Conservation (phyloP, 805 yeast genomes). For the Candida rishiriensis region DNA sequence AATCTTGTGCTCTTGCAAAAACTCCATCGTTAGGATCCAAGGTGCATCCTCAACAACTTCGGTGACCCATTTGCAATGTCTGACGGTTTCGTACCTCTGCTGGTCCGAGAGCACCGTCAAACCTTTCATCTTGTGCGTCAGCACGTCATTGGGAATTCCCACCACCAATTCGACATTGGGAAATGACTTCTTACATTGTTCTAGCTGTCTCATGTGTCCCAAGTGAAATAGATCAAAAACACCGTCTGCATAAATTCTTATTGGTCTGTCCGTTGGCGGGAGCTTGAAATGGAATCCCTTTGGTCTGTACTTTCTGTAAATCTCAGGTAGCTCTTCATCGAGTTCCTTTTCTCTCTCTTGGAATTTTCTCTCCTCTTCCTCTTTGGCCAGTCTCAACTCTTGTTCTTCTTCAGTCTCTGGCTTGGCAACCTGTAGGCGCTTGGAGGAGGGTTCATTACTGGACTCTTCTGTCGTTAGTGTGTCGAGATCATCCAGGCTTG, state of each 20-base stretch:
- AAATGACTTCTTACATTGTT: slow-evolving; percentile 91
- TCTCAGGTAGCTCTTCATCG: slow-evolving; percentile 63
- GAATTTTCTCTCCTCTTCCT: slow-evolving; percentile 19
- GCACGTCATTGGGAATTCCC: slow-evolving; percentile 87
- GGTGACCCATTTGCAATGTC: slow-evolving; percentile 96
- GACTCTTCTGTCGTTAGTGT: slow-evolving; percentile 1
- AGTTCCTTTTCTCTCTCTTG: slow-evolving; percentile 49
- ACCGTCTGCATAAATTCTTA: slow-evolving; percentile 97
- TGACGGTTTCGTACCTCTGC: slow-evolving; percentile 86
- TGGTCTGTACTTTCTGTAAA: slow-evolving; percentile 75
- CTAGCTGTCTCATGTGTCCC: slow-evolving; percentile 97
- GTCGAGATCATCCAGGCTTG: slow-evolving; percentile 5
- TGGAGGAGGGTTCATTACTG: slow-evolving; percentile 9
- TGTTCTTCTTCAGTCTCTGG: slow-evolving; percentile 1
- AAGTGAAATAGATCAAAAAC: slow-evolving; percentile 94
- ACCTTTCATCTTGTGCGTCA: slow-evolving; percentile 90
- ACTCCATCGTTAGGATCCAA: slow-evolving; percentile 87
- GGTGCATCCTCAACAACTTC: slow-evolving; percentile 95
- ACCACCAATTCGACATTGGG: slow-evolving; percentile 81
- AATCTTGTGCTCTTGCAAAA: slow-evolving; percentile 70
- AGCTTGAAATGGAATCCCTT: slow-evolving; percentile 69
- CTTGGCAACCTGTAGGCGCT: slow-evolving; percentile 3
- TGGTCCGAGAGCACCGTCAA: slow-evolving; percentile 83
- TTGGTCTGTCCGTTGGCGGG: slow-evolving; percentile 83
- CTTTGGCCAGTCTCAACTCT: slow-evolving; percentile 10